phyloP scores from a whole-genome alignment of 768 basidiomycete species.

The Suillus weaverae region DNA sequence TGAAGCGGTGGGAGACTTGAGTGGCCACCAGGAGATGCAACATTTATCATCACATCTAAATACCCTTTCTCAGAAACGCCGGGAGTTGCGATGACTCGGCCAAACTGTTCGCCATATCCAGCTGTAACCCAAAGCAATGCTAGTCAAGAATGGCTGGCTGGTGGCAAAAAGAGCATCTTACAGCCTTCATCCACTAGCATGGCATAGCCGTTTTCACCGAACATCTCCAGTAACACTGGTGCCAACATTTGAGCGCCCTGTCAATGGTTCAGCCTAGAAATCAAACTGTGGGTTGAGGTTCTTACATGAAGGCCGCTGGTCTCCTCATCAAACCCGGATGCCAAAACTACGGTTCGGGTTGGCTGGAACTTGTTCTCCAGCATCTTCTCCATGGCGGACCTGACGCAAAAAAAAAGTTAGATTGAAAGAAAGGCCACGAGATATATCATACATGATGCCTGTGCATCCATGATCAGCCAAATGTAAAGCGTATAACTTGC shows the following conservation, averaged over 20 bases:
- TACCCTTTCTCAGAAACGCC: constrained; percentile 77
- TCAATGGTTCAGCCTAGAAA: neutral
- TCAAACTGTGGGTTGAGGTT: neutral
- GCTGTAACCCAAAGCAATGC: constrained; percentile 32
- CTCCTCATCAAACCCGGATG: constrained; percentile 82
- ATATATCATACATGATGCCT: constrained; percentile 48
- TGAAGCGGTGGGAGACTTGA: constrained; percentile 82
- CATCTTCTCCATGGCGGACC: constrained; percentile 62
- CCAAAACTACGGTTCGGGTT: constrained; percentile 56
- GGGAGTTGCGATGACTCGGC: constrained; percentile 57
- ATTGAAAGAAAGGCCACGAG: neutral
- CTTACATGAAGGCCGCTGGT: constrained; percentile 49
- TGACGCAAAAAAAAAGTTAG: constrained; percentile 18
- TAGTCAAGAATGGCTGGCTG: neutral
- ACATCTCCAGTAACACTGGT: constrained; percentile 51
- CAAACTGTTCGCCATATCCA: constrained; percentile 50
- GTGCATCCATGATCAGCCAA: no score
- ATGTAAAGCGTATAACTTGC: neutral
- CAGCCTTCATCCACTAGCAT: constrained; percentile 90
- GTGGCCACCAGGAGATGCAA: constrained; percentile 77
- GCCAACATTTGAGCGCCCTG: constrained; percentile 59
- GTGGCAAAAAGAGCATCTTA: constrained; percentile 28
- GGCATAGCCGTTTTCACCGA: constrained; percentile 71
- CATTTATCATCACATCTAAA: constrained; percentile 60
- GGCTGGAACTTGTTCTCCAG: constrained; percentile 65